A percentile compares a stretch with the other conserved stretches of the same genome.
Evolutionary conservation across 2,329 filamentous ascomycete genomes (phyloP).

Genomic region (Aureobasidium sp.): DNA sequence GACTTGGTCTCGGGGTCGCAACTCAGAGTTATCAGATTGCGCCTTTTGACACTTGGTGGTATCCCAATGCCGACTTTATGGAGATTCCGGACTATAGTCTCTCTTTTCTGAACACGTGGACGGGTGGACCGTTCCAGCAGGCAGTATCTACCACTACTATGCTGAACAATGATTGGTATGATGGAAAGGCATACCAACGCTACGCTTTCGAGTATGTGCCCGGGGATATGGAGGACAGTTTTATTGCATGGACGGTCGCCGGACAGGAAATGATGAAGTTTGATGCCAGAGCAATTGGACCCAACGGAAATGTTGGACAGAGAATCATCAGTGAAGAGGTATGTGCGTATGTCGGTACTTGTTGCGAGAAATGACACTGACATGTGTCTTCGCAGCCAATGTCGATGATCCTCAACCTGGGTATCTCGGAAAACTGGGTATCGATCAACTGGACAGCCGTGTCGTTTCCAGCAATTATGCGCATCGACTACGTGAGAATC

Average conservation of each 20-base stretch:
- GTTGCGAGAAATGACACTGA: too few relatives aligned
- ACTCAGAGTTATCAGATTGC: constrained; percentile 43
- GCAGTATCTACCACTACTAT: constrained; percentile 47
- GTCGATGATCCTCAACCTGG: constrained; percentile 46
- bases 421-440: constrained; percentile 35
- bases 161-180: constrained; percentile 48
- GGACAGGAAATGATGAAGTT: constrained; percentile 43
- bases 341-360: too few relatives aligned
- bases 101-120: constrained; percentile 43
- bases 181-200: constrained; percentile 45
- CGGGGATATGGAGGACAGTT: constrained; percentile 35
- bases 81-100: constrained; percentile 41
- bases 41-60: constrained; percentile 38
- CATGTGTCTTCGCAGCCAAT: constrained; percentile 30
- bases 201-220: constrained; percentile 49
- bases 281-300: constrained; percentile 43
- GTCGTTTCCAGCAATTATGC: constrained; percentile 43
- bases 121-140: constrained; percentile 47
- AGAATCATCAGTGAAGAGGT: constrained; percentile 41
- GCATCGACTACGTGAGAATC: constrained; percentile 46
- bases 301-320: constrained; percentile 44
- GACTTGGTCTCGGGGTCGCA: constrained; percentile 32
- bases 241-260: constrained; percentile 46
- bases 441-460: constrained; percentile 37
- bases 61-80: constrained; percentile 45